A percentile compares a stretch with the other conserved stretches of the same genome.
Evolutionary conservation across 331 rosid species (phyloP).

Genomic region (Prunus yedoensis): DNA sequence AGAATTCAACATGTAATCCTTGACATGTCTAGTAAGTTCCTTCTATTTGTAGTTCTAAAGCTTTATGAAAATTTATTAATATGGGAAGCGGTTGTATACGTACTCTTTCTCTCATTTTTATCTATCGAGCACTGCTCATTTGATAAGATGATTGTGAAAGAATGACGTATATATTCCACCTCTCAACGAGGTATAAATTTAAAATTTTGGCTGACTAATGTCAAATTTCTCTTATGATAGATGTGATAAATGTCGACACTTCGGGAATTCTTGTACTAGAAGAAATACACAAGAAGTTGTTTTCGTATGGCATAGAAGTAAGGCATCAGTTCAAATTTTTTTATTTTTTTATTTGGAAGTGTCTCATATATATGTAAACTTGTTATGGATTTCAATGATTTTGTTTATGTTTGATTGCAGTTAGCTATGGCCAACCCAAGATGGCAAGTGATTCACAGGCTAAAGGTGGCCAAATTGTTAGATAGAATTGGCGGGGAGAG

Average conservation of each 20-base stretch:
- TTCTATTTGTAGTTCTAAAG: no score
- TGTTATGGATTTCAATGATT: neutral
- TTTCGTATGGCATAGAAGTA: slow-evolving; percentile 53
- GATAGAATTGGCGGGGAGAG: slow-evolving; percentile 69
- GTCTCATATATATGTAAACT: neutral
- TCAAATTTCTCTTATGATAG: slow-evolving; percentile 33
- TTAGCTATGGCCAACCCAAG: slow-evolving; percentile 74
- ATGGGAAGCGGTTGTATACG: no score
- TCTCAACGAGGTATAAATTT: no score
- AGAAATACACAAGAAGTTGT: slow-evolving; percentile 68
- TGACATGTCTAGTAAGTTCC: slow-evolving; percentile 80
- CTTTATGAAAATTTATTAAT: no score
- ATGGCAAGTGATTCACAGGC: slow-evolving; percentile 78
- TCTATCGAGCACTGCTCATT: neutral
- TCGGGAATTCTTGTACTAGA: slow-evolving; percentile 73
- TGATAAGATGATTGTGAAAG: neutral
- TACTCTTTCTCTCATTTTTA: no score
- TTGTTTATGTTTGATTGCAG: slow-evolving; percentile 38
- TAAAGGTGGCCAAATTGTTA: slow-evolving; percentile 65
- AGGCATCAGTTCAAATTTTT: neutral
- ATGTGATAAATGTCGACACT: slow-evolving; percentile 70
- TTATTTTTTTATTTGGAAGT: neutral
- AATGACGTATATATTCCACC: neutral
- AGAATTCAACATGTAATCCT: slow-evolving; percentile 52
- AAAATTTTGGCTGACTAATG: neutral